Evolutionary conservation across 2,329 filamentous ascomycete genomes (phyloP), one percentile per base, ranked within the genome.

Genomic region (Dothiorella sarmentorum): DNA sequence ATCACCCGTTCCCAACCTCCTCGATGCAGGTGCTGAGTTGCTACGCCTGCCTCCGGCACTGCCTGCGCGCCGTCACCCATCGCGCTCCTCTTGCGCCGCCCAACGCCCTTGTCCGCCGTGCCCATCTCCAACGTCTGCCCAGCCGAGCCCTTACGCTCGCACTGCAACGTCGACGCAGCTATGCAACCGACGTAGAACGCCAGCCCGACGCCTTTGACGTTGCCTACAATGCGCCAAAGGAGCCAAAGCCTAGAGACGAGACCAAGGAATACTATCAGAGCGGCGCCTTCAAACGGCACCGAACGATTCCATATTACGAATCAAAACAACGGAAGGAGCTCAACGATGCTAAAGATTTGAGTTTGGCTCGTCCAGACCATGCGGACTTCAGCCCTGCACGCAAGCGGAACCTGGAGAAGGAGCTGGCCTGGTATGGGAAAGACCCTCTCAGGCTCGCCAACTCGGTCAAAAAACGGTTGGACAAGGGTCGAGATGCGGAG

Each of bases 371-470:
- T 7, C 22, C 31, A 18, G 31, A 31, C 7, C 18, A 40, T 7
- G 11, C 6, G 3, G 49, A 24, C n/a, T 13, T 58, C 17, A 17
- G 18, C 9, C 7, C 33, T 1, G 17, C 9, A 3, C 4, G 7
- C 22, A 43, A 33, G 29, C 22, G 20, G n/a, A 35, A 20, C 15
- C 13, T 58, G 17, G 29, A 31, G 22, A 47, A 11, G 35, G 55
- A 58, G 31, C 22, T 58, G 10, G 15, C 22, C 17, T 52, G 56
- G 56, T 10, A 42, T 10, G 37, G 90, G 59, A 73, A 79, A 17
- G 91, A 97, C 69, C 89, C 89, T 1, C 78, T 87, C 62, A 85
- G 87, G 65, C 81, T 97, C 60, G 86, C 85, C 37, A 76, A 87
- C 35, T 84, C 87, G 56, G 85, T 96, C 40, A 77, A 78, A 56